Evolutionary conservation across 2,329 filamentous ascomycete genomes (phyloP).

Genomic region (Emydomyces testavorans): DNA sequence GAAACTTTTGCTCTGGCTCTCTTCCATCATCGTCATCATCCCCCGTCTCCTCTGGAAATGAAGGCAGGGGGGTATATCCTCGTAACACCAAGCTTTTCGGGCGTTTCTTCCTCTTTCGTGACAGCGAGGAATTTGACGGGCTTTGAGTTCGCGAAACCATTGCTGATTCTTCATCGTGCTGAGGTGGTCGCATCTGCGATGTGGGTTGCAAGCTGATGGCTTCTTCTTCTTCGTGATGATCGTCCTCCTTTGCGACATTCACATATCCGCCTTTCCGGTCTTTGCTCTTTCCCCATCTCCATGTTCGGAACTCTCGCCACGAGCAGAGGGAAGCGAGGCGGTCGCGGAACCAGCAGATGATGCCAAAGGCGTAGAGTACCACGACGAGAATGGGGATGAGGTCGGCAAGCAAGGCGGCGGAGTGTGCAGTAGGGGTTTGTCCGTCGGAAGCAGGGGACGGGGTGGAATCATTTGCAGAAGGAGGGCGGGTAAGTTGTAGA

Average conservation of each 20-base stretch:
- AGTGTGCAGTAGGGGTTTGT: not conserved
- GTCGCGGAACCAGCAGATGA: conserved; percentile 4
- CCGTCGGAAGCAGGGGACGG: not conserved
- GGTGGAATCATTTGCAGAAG: not conserved
- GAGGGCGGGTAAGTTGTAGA: not conserved
- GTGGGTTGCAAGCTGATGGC: not conserved
- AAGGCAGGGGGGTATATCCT: not conserved
- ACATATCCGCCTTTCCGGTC: conserved; percentile 18
- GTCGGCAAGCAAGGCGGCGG: conserved; percentile 10
- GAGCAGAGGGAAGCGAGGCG: not conserved
- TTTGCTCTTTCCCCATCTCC: conserved; percentile 16
- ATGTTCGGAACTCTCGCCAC: conserved; percentile 15
- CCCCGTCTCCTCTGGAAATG: not conserved
- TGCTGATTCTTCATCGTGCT: not conserved
- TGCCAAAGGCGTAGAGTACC: conserved; percentile 17
- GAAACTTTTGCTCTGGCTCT: not conserved
- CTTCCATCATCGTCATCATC: not conserved
- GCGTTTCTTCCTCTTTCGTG: conserved; percentile 2
- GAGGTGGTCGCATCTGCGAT: not conserved
- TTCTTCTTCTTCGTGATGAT: conserved; percentile 16
- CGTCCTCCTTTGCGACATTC: conserved; percentile 12
- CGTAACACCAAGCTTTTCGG: not conserved
- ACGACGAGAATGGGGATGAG: conserved; percentile 13
- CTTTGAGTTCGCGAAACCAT: not conserved
- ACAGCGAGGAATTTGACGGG: not conserved